Evolutionary conservation across 2,329 filamentous ascomycete species (phyloP), one percentile per base, ranked within the genome.

Genomic region (Calonectria pteridis): DNA sequence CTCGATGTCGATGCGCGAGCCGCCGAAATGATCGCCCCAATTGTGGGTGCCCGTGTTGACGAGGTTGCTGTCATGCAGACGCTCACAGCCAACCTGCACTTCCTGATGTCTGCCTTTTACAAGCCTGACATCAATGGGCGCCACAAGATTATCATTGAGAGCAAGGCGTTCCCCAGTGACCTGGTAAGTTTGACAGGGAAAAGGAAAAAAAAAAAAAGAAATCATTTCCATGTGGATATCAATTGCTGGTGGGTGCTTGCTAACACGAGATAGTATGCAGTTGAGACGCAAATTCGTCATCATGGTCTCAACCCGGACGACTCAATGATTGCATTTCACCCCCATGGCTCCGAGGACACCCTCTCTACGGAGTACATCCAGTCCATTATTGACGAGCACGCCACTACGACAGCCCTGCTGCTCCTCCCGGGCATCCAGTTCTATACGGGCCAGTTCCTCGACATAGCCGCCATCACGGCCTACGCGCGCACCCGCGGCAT

Each of bases 61-160:
- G 94, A 97, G 84, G 92, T 97, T 14, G 94, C 93, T 37, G 90
- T 95, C 37, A 97, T 97, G 95, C 93, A 94, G 80, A 95, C 93
- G 0, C 84, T 97, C 81, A 97, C 94, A 9, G 92, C 90, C 14
- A 96, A 96, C 80, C 83, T 96, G 69, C 94, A 96, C 83, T 84
- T 96, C 31, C 86, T 96, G 77, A 91, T 96, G 92, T 91, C 93
- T n/a, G 94, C 93, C 81, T 96, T 96, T 85, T 96, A 95, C 83
- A 88, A 87, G 58, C 94, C 94, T 0, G 92, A 89, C 1, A 75
- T 87, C 84, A 81, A 83, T 62, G 82, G 81, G 3, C 82, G 86
- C 49, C 93, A 93, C 83, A 96, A 95, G 85, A 94, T 96, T 75
- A 92, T 96, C 63, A 87, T 95, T 18, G 94, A 97, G 82, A 93